Base-by-base conservation (phyloP, 768 basidiomycete genomes). In the Boletus eberwhitei region DNA sequence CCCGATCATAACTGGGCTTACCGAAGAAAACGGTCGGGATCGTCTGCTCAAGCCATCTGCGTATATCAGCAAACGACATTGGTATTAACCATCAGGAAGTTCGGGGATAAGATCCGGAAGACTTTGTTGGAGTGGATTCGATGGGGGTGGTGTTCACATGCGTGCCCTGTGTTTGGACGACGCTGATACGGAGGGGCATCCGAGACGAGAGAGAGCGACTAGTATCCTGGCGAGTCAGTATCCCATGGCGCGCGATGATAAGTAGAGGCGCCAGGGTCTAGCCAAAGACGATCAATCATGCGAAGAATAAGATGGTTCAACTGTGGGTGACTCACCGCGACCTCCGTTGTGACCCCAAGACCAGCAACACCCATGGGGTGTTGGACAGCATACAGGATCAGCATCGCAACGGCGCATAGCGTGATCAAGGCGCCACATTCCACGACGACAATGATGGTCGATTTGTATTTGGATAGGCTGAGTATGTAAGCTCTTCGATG, bases 371-470 rank as follows among this genome's bases (percentile, higher is more conserved):
- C 59, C 2, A 52, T 40, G 0, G 53, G 54, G 3, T 22, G 53
- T 8, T 16, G 9, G 6, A 47, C 44, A 4, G 53, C 41, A 5
- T 57, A 57, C 35, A 66, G 8, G 11, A 60, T 32, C 32, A 66
- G 32, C 55, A 68, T 55, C 1, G 54, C 48, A 7, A 49, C 8
- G 5, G 64, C 51, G 40, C 54, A 57, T 1, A 49, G 4, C 34
- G 64, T 64, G 34, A 67, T 59, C 24, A 67, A 6, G 0, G 54
- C 58, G 19, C 65, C 64, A 9, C 61, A 68, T 38, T 67, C 65
- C 17, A 64, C 53, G 47, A 64, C 53, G 43, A 63, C 13, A 29
- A 61, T 5, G 22, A 58, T 42, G 14, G 51, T 51, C n/a, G 65
- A 60, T 41, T 55, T 55, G 17, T 68, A 66, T 8, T n/a, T 54